Conservation (phyloP, 2,329 filamentous ascomycete species). For the Pseudocercospora pini-densiflorae region DNA sequence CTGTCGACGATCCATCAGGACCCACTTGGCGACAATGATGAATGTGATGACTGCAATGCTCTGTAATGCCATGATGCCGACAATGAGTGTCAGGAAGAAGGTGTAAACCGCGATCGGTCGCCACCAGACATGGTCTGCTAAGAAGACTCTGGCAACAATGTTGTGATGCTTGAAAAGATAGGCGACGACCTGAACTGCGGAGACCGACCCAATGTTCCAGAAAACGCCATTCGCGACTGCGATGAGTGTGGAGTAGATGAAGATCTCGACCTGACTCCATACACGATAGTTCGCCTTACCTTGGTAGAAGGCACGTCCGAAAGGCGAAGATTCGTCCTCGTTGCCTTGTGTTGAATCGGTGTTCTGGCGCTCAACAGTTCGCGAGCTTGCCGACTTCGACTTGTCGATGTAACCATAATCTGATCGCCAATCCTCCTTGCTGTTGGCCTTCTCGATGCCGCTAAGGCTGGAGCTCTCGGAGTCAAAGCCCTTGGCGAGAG, state of each 20-base stretch:
- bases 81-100: conserved; percentile 48
- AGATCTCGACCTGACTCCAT: conserved; percentile 53
- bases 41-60: conserved; percentile 50
- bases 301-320: conserved; percentile 62
- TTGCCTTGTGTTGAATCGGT: conserved; percentile 10
- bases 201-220: conserved; percentile 58
- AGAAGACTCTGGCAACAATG: conserved; percentile 19
- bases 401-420: conserved; percentile 13
- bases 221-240: conserved; percentile 54
- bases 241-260: conserved; percentile 55
- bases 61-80: conserved; percentile 50
- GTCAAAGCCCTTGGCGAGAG: conserved; percentile 28
- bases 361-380: background rate
- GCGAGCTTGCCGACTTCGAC: background rate
- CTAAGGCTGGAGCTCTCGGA: conserved; percentile 31
- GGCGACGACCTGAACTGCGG: conserved; percentile 54
- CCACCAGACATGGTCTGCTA: conserved; percentile 18
- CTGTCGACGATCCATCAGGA: conserved; percentile 55
- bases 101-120: conserved; percentile 47
- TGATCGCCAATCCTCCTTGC: conserved; percentile 11
- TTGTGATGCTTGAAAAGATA: conserved; percentile 37
- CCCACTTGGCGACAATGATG: conserved; percentile 57
- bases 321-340: conserved; percentile 46
- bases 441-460: conserved; percentile 12
- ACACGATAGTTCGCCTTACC: conserved; percentile 57